Conservation (phyloP, 148 eudicot genomes). For the Dianthus caryophyllus region DNA sequence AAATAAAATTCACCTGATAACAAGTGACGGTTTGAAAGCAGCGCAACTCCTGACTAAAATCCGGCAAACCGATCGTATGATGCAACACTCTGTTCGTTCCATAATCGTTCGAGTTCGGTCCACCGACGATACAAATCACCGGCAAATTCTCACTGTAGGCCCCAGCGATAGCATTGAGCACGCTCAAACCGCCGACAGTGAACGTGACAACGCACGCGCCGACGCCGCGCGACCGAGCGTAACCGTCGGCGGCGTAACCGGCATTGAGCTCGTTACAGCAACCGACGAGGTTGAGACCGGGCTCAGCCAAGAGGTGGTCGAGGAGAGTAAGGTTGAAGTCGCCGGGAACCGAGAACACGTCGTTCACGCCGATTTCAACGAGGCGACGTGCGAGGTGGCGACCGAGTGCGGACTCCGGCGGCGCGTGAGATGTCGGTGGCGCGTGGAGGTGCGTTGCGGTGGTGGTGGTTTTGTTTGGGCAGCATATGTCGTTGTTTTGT, state of each 20-base stretch:
- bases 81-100: slow-evolving; percentile 62
- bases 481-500: slow-evolving; percentile 9
- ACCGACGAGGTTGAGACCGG: slow-evolving; percentile 52
- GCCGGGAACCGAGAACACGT: slow-evolving; percentile 66
- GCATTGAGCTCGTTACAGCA: slow-evolving; percentile 88
- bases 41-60: slow-evolving; percentile 61
- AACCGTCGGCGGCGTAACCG: slow-evolving; percentile 80
- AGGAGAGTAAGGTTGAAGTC: slow-evolving; percentile 69
- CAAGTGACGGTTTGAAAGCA: slow-evolving; percentile 75
- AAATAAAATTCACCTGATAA: slow-evolving; percentile 58
- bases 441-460: background rate
- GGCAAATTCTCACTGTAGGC: slow-evolving; percentile 74
- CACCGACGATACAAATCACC: slow-evolving; percentile 63
- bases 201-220: slow-evolving; percentile 72
- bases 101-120: slow-evolving; percentile 66
- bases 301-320: slow-evolving; percentile 66
- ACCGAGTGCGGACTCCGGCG: slow-evolving; percentile 33
- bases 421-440: background rate
- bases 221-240: slow-evolving; percentile 58
- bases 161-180: slow-evolving; percentile 69
- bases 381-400: slow-evolving; percentile 59
- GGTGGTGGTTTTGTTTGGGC: background rate
- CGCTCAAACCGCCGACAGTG: slow-evolving; percentile 70
- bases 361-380: slow-evolving; percentile 52
- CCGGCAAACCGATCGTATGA: slow-evolving; percentile 63